A percentile compares a stretch with the other conserved stretches of the same genome.
Evolutionary conservation across 2,329 filamentous ascomycete genomes (phyloP).

Genomic region (Diaporthe amygdali): DNA sequence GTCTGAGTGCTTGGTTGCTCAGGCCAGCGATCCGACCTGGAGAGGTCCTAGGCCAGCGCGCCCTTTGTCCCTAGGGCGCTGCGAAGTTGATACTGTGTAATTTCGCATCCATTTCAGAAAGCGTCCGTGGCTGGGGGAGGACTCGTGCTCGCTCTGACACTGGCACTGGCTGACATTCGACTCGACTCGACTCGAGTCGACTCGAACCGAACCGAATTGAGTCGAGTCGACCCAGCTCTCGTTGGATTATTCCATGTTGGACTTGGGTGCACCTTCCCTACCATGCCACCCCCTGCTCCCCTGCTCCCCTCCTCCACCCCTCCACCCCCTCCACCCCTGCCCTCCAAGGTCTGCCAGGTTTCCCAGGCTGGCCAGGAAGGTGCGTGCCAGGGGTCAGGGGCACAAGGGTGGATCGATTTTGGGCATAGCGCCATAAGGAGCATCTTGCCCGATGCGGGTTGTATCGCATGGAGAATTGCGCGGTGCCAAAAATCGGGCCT

Average conservation of each 20-base stretch:
- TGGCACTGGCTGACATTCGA: neutral
- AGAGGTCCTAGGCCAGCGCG: neutral
- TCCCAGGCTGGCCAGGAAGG: neutral
- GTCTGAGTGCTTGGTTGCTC: neutral
- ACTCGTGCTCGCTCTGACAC: neutral
- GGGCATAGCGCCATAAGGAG: conserved; percentile 8
- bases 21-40: neutral
- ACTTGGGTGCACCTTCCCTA: neutral
- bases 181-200: too few relatives aligned
- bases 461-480: conserved; percentile 9
- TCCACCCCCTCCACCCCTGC: too few relatives aligned
- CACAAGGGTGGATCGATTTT: neutral
- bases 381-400: neutral
- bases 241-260: neutral
- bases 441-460: conserved; percentile 9
- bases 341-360: conserved; percentile 12
- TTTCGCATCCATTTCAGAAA: neutral
- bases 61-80: neutral
- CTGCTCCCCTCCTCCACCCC: too few relatives aligned
- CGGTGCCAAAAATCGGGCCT: neutral
- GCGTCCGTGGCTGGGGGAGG: neutral
- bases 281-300: neutral
- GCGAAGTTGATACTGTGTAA: neutral
- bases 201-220: too few relatives aligned
- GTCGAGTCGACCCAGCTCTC: neutral